Conservation (phyloP, 192 early-diverging fungal species). For the Helicostylum pulchrum region DNA sequence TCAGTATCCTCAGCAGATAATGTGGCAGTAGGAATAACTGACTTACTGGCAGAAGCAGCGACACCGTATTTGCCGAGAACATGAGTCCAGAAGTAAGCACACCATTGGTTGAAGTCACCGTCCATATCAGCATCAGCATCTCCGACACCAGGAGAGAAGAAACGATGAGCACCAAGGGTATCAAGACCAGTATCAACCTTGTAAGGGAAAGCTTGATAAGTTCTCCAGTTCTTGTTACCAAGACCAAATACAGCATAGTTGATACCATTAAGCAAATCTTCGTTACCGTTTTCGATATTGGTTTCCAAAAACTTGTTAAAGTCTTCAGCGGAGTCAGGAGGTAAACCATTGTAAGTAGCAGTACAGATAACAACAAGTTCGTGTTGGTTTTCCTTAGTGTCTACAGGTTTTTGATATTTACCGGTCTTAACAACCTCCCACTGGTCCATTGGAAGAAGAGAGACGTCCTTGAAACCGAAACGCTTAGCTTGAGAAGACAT, state of each 20-base stretch:
- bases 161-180: conserved; percentile 42
- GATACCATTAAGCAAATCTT: conserved; percentile 32
- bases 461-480: conserved; percentile 40
- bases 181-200: conserved; percentile 42
- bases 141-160: conserved; percentile 40
- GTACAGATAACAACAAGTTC: conserved; percentile 35
- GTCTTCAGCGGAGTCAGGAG: conserved; percentile 51
- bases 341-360: conserved; percentile 37
- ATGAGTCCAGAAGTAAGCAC: conserved; percentile 27
- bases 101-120: conserved; percentile 36
- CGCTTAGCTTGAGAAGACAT: conserved; percentile 30
- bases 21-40: conserved; percentile 11
- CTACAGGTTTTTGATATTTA: conserved; percentile 14
- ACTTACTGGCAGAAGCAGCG: conserved; percentile 1
- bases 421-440: conserved; percentile 34
- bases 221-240: conserved; percentile 60
- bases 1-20: background rate
- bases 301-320: conserved; percentile 37
- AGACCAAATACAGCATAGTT: conserved; percentile 54
- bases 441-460: conserved; percentile 38
- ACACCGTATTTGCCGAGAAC: conserved; percentile 14
- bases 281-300: background rate
- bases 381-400: background rate
- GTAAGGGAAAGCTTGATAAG: conserved; percentile 54
- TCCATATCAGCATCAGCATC: conserved; percentile 51